Conservation (phyloP, 805 yeast genomes). For the Yarrowia sp. region DNA sequence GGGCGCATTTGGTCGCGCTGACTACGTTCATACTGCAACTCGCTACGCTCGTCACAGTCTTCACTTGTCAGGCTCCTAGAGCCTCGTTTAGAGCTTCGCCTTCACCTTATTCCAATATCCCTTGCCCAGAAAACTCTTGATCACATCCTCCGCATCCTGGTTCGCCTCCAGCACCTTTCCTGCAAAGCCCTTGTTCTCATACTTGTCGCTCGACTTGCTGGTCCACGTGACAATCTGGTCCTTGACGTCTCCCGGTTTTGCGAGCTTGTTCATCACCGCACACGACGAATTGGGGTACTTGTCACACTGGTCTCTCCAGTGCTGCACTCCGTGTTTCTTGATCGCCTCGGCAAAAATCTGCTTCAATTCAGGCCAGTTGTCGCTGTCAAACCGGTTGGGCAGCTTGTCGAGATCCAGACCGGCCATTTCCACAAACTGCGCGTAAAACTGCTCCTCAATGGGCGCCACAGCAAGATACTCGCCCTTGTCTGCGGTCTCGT, state of each 20-base stretch:
- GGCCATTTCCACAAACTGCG: slow-evolving; percentile 37
- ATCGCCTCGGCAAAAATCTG: slow-evolving; percentile 1
- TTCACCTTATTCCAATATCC: slow-evolving; percentile 35
- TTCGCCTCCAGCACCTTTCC: slow-evolving; percentile 33
- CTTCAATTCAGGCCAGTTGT: slow-evolving; percentile 31
- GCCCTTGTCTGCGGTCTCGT: slow-evolving; percentile 40
- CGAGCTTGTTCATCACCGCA: slow-evolving; percentile 30
- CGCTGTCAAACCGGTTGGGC: slow-evolving; percentile 32
- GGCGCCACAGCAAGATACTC: slow-evolving; percentile 41
- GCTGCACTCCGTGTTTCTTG: slow-evolving; percentile 9
- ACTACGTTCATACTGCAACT: not conserved
- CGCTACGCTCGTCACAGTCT: not conserved
- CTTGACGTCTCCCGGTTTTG: slow-evolving; percentile 18
- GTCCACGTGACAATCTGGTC: slow-evolving; percentile 39
- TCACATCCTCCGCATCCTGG: slow-evolving; percentile 1
- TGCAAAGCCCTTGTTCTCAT: slow-evolving; percentile 10
- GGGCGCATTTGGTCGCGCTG: no score
- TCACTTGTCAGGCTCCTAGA: no score
- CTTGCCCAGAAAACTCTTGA: slow-evolving; percentile 13
- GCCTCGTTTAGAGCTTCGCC: slow-evolving; percentile 15
- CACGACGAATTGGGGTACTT: slow-evolving; percentile 38
- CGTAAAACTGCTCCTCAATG: slow-evolving; percentile 42
- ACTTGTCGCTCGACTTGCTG: slow-evolving; percentile 1
- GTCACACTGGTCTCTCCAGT: slow-evolving; percentile 35
- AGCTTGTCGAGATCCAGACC: slow-evolving; percentile 32